Evolutionary conservation across 805 yeast genomes (phyloP).

Genomic region (Debaryomyces maramus): DNA sequence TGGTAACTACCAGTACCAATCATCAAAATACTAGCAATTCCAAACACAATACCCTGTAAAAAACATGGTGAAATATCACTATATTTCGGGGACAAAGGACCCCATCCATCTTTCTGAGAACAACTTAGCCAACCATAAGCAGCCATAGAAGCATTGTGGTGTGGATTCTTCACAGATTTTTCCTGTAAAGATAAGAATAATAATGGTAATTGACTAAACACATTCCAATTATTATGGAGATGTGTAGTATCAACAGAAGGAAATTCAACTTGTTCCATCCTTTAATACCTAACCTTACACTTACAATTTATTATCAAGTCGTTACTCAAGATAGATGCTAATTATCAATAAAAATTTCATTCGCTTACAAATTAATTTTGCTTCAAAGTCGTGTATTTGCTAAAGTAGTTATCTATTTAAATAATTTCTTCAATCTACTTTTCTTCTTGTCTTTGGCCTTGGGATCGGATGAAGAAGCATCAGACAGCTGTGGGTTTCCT

Average conservation of each 20-base stretch:
- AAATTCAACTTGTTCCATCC: constrained; percentile 11
- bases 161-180: not conserved
- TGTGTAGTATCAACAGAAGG: constrained; percentile 4
- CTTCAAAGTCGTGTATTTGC: not conserved
- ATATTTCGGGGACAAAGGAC: constrained; percentile 36
- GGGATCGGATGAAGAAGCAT: constrained; percentile 5
- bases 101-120: constrained; percentile 43
- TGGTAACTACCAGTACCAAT: constrained; percentile 43
- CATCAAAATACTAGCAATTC: constrained; percentile 42
- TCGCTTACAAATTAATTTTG: not conserved
- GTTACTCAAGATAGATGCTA: too few relatives aligned
- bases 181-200: constrained; percentile 6
- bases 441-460: constrained; percentile 39
- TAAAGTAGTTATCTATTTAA: constrained; percentile 26
- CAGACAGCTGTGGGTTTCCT: not conserved
- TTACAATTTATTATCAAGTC: too few relatives aligned
- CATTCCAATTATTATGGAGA: constrained; percentile 12
- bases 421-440: constrained; percentile 47
- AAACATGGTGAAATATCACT: constrained; percentile 64
- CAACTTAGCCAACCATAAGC: constrained; percentile 12
- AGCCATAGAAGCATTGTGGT: not conserved
- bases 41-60: constrained; percentile 51
- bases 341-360: too few relatives aligned
- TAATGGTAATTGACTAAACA: constrained; percentile 16
- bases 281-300: too few relatives aligned